Evolutionary conservation across 108 stramenopile genomes (phyloP).

Genomic region (Nitzschia palea): DNA sequence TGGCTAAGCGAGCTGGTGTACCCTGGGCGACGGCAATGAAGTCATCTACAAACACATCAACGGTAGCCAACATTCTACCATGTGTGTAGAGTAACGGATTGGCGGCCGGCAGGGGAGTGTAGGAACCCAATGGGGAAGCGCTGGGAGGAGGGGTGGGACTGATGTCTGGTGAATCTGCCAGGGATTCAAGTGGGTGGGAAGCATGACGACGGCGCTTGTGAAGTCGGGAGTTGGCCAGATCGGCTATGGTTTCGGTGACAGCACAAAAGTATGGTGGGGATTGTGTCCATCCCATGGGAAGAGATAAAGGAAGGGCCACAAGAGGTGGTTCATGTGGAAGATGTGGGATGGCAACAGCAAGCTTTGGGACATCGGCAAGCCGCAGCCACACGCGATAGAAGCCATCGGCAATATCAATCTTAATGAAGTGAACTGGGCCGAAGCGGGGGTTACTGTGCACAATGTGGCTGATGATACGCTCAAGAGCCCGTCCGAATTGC

Average conservation of each 20-base stretch:
- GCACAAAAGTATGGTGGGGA: slow-evolving; percentile 40
- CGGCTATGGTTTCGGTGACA: slow-evolving; percentile 35
- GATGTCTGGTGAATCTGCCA: background rate
- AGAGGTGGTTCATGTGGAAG: background rate
- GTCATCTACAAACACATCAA: slow-evolving; percentile 51
- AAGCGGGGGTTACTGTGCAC: slow-evolving; percentile 6
- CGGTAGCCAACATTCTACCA: slow-evolving; percentile 8
- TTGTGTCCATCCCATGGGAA: slow-evolving; percentile 46
- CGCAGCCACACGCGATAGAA: slow-evolving; percentile 26
- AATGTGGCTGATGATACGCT: slow-evolving; percentile 14
- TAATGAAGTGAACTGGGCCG: slow-evolving; percentile 23
- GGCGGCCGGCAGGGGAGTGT: background rate
- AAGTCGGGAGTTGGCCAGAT: slow-evolving; percentile 19
- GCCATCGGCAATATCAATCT: slow-evolving; percentile 37
- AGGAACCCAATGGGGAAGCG: background rate
- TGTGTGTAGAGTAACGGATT: no score
- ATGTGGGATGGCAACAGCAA: background rate
- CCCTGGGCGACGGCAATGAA: slow-evolving; percentile 36
- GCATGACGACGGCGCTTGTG: background rate
- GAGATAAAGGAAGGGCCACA: slow-evolving; percentile 30
- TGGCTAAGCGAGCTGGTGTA: no score
- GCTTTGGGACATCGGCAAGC: background rate
- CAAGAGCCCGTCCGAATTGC: slow-evolving; percentile 39
- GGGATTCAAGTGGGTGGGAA: background rate
- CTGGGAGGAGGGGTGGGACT: background rate